Evolutionary conservation across 2,329 filamentous ascomycete genomes (phyloP).

Genomic region (Trichocomaceae sp.): DNA sequence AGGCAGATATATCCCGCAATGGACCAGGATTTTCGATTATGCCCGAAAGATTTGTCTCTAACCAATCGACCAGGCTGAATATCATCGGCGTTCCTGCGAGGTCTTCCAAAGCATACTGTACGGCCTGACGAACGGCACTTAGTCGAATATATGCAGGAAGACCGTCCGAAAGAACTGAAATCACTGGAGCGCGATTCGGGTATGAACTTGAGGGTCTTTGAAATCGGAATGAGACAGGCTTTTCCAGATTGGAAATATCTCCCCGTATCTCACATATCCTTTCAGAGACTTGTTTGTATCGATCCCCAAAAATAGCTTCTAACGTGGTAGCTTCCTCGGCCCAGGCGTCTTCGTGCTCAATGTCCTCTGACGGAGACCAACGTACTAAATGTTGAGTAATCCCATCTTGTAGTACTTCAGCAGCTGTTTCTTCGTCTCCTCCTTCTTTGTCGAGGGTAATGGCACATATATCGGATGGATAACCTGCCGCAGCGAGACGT

Average conservation of each 20-base stretch:
- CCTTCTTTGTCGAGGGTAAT: constrained; percentile 64
- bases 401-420: constrained; percentile 68
- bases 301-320: constrained; percentile 76
- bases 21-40: constrained; percentile 80
- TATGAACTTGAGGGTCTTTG: constrained; percentile 64
- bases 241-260: constrained; percentile 41
- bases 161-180: constrained; percentile 60
- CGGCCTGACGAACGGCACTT: constrained; percentile 71
- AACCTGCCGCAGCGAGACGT: constrained; percentile 73
- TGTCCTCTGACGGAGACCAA: constrained; percentile 14
- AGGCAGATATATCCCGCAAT: constrained; percentile 74
- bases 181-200: constrained; percentile 59
- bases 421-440: constrained; percentile 69
- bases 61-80: constrained; percentile 83
- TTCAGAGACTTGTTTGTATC: constrained; percentile 55
- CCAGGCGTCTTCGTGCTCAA: constrained; percentile 57
- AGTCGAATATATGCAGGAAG: constrained; percentile 90
- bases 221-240: constrained; percentile 55
- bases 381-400: constrained; percentile 47
- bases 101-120: constrained; percentile 63
- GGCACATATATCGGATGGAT: constrained; percentile 75
- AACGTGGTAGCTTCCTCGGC: constrained; percentile 77
- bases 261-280: constrained; percentile 66
- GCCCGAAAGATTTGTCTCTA: constrained; percentile 74
- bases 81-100: constrained; percentile 83